These are phyloP conservation scores for Wickerhamiella brachini DNA, from an alignment of 805 yeast species.

Conservation along the genomic window DNA sequence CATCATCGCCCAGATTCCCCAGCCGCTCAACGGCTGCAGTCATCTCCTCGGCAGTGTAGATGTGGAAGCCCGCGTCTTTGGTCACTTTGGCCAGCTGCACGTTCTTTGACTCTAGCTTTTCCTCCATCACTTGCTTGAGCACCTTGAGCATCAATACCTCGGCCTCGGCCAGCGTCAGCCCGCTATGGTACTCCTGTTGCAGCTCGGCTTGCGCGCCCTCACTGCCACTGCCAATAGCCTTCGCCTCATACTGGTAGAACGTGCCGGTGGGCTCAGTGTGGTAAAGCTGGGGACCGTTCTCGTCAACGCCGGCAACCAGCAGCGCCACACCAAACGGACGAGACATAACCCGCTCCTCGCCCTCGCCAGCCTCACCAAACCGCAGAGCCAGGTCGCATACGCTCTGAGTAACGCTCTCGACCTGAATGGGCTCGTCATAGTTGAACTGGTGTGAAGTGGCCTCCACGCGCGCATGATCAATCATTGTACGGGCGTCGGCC, in stretches of 20 bases:
- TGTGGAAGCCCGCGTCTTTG: conserved; percentile 66
- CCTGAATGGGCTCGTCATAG: conserved; percentile 83
- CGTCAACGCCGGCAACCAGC: conserved; percentile 89
- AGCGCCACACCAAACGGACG: conserved; percentile 98
- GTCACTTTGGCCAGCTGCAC: conserved; percentile 94
- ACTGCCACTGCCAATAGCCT: conserved; percentile 97
- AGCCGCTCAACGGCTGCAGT: conserved; percentile 65
- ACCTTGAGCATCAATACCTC: conserved; percentile 79
- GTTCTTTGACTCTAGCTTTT: conserved; percentile 84
- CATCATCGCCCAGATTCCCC: conserved; percentile 37
- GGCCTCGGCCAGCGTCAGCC: conserved; percentile 83
- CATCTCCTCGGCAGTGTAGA: conserved; percentile 72
- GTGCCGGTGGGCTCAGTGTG: conserved; percentile 99
- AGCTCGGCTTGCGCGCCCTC: conserved; percentile 98
- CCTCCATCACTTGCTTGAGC: conserved; percentile 97
- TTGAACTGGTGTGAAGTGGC: conserved; percentile 73
- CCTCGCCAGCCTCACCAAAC: conserved; percentile 85
- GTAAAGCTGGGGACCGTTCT: conserved; percentile 85
- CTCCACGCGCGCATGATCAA: conserved; percentile 90
- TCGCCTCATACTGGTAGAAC: conserved; percentile 92
- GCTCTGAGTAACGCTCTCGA: conserved; percentile 87
- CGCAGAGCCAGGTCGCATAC: conserved; percentile 94
- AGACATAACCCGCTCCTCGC: conserved; percentile 90
- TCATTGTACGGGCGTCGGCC: conserved; percentile 97
- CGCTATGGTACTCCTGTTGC: conserved; percentile 85